These are phyloP conservation scores for Talaromyces adpressus DNA, from an alignment of 495 filamentous ascomycete species.

Conservation along the genomic window DNA sequence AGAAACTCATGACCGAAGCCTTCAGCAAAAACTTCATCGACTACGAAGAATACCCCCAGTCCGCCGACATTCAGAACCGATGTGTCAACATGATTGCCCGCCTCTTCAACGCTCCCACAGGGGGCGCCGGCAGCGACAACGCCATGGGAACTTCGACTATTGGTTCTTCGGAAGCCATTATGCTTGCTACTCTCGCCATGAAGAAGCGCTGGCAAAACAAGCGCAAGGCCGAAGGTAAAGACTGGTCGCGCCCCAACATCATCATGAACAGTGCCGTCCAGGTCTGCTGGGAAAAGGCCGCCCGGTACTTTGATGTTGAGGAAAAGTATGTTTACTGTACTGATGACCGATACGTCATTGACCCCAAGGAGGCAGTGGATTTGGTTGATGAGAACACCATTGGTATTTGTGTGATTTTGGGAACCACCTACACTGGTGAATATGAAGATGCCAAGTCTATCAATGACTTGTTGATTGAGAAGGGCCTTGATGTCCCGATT, in stretches of 20 bases:
- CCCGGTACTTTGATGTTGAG: conserved; percentile 90
- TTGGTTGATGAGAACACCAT: conserved; percentile 95
- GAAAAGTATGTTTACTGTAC: conserved; percentile 86
- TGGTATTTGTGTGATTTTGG: conserved; percentile 83
- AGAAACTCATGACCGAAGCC: conserved; percentile 83
- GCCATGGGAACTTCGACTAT: conserved; percentile 81
- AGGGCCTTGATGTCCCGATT: conserved; percentile 68
- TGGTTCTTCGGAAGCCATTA: conserved; percentile 83
- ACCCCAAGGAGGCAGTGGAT: conserved; percentile 72
- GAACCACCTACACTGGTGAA: conserved; percentile 92
- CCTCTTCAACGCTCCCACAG: conserved; percentile 66
- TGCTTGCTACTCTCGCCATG: conserved; percentile 86
- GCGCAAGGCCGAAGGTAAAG: conserved; percentile 69
- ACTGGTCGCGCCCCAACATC: conserved; percentile 71
- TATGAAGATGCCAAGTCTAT: conserved; percentile 89
- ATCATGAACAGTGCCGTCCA: conserved; percentile 91
- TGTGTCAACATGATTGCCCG: conserved; percentile 92
- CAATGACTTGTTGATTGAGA: conserved; percentile 72
- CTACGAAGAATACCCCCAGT: conserved; percentile 87
- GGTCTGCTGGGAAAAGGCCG: conserved; percentile 94
- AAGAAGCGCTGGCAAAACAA: conserved; percentile 91
- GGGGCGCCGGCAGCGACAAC: conserved; percentile 35
- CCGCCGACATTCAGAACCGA: conserved; percentile 84
- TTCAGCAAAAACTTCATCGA: conserved; percentile 92
- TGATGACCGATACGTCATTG: conserved; percentile 73